A percentile compares a stretch with the other conserved stretches of the same genome.
Evolutionary conservation across 2,329 filamentous ascomycete species (phyloP).

Genomic region (Aspergillus udagawae): DNA sequence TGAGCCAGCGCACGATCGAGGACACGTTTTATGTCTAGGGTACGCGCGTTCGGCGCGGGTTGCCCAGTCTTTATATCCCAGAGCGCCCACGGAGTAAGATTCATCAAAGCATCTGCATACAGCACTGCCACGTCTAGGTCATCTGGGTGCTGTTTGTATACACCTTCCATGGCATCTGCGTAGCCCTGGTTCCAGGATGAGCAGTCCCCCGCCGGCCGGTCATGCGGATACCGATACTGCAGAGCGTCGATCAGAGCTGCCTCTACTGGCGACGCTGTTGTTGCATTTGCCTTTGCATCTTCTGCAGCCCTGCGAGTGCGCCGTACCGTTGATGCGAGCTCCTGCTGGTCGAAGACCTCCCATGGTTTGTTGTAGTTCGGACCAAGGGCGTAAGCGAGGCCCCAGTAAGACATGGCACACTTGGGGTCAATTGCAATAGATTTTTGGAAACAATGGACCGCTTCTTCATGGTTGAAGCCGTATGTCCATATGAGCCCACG

Average conservation of each 20-base stretch:
- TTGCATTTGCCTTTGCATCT: conserved; percentile 41
- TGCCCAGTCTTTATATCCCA: conserved; percentile 60
- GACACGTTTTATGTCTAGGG: conserved; percentile 55
- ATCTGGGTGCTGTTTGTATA: conserved; percentile 50
- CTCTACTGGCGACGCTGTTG: conserved; percentile 50
- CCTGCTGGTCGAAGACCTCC: conserved; percentile 62
- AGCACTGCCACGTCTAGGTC: conserved; percentile 62
- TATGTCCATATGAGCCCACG: conserved; percentile 35
- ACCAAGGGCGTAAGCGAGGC: conserved; percentile 60
- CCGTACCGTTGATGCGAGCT: conserved; percentile 49
- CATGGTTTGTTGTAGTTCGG: conserved; percentile 80
- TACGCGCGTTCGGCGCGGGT: conserved; percentile 53
- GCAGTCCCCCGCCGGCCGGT: conserved; percentile 48
- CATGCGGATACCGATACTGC: conserved; percentile 56
- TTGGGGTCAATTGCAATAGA: conserved; percentile 30
- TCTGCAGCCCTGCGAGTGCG: conserved; percentile 45
- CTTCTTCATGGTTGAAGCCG: conserved; percentile 40
- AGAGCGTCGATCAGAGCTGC: conserved; percentile 62
- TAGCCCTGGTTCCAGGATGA: conserved; percentile 57
- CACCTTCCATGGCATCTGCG: conserved; percentile 57
- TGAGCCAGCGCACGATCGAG: conserved; percentile 57
- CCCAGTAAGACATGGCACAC: conserved; percentile 41
- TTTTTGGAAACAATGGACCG: conserved; percentile 33
- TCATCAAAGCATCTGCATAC: conserved; percentile 64
- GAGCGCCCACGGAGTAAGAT: conserved; percentile 60